Evolutionary conservation across 768 basidiomycete species (phyloP).

Genomic region (Suillus placidus): DNA sequence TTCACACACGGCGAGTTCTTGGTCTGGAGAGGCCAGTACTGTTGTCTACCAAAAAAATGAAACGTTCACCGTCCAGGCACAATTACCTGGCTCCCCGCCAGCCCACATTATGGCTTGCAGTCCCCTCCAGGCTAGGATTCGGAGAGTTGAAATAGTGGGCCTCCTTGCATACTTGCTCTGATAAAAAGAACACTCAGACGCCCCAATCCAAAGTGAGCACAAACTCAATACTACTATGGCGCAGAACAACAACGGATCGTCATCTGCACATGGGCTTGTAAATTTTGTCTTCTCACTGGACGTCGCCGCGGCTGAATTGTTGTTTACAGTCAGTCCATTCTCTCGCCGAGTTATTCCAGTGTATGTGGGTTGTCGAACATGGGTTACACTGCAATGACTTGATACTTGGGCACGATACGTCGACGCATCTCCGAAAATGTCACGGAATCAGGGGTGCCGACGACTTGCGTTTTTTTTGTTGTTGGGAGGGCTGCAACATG

Average conservation of each 20-base stretch:
- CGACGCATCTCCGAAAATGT: slow-evolving; percentile 24
- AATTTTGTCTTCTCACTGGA: neutral
- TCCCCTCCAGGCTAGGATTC: neutral
- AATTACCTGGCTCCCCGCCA: neutral
- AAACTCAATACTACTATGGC: neutral
- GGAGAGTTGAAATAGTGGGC: neutral
- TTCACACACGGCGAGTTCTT: neutral
- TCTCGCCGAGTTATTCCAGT: neutral
- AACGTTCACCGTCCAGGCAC: neutral
- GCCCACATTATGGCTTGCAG: neutral
- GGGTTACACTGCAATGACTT: neutral
- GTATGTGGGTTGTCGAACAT: neutral
- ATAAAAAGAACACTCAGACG: neutral
- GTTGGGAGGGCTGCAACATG: slow-evolving; percentile 21
- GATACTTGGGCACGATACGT: neutral
- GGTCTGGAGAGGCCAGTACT: neutral
- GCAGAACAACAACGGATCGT: too few relatives aligned
- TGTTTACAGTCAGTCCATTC: neutral
- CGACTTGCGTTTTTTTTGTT: slow-evolving; percentile 9
- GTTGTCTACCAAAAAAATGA: neutral
- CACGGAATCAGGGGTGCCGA: slow-evolving; percentile 27
- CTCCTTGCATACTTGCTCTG: neutral
- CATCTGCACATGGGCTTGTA: neutral
- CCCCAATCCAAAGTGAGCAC: neutral
- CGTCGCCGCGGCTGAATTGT: neutral